Percentiles rank a stretch among this genome's conserved stretches.
phyloP scores from a whole-genome alignment of 371 early-diverging fungal genomes.

The Blakeslea trispora region DNA sequence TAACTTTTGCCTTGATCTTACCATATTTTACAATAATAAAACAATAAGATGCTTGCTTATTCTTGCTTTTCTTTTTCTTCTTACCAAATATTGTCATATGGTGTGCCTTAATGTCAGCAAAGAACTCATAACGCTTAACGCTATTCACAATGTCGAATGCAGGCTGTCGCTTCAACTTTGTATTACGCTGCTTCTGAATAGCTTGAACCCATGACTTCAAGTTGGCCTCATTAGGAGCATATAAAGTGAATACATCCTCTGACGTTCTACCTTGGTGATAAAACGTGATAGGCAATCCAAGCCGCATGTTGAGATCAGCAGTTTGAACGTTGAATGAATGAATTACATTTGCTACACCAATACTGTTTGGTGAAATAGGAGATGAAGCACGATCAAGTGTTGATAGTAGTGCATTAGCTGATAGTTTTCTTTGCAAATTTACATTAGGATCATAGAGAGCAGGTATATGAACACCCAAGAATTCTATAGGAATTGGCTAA shows the following conservation, averaged over 20 bases:
- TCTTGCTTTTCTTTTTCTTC: neutral
- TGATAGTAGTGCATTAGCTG: conserved; percentile 12
- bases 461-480: conserved; percentile 64
- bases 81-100: conserved; percentile 47
- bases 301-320: conserved; percentile 7
- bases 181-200: conserved; percentile 71
- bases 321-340: neutral
- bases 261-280: conserved; percentile 75
- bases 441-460: conserved; percentile 37
- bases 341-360: neutral
- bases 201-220: conserved; percentile 81
- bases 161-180: conserved; percentile 51
- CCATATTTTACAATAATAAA: neutral
- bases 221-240: conserved; percentile 72
- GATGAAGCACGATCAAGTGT: neutral
- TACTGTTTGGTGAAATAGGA: neutral
- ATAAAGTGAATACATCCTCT: conserved; percentile 59
- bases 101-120: conserved; percentile 32
- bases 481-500: conserved; percentile 80
- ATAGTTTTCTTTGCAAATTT: conserved; percentile 19
- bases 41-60: neutral
- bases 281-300: conserved; percentile 67
- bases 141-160: conserved; percentile 60
- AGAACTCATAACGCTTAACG: conserved; percentile 32
- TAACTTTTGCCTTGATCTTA: conserved; percentile 37